Evolutionary conservation across 148 eudicot species (phyloP).

Genomic region (Fagopyrum tataricum): DNA sequence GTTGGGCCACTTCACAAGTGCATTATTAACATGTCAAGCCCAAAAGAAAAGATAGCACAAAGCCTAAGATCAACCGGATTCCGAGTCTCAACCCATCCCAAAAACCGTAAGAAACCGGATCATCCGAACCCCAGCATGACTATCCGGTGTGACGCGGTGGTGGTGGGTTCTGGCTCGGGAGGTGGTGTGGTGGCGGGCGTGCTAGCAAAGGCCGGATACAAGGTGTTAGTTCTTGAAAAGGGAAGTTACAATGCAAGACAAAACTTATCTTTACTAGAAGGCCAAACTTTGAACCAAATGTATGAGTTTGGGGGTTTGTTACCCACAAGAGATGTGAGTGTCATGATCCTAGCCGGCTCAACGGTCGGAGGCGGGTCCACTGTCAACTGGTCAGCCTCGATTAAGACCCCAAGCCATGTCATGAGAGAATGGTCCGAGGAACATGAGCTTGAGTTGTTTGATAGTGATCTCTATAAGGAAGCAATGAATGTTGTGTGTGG

Average conservation of each 20-base stretch:
- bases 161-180: conserved; percentile 75
- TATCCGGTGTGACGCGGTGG: conserved; percentile 59
- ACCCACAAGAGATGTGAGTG: conserved; percentile 38
- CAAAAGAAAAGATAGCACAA: conserved; percentile 21
- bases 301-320: conserved; percentile 52
- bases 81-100: conserved; percentile 21
- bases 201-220: conserved; percentile 60
- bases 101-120: conserved; percentile 9
- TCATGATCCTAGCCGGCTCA: conserved; percentile 53
- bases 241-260: conserved; percentile 50
- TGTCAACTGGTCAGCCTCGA: conserved; percentile 73
- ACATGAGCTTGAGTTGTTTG: conserved; percentile 40
- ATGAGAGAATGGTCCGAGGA: conserved; percentile 44
- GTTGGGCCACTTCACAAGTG: conserved; percentile 57
- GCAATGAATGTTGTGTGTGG: conserved; percentile 57
- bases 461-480: conserved; percentile 35
- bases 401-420: conserved; percentile 53
- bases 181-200: conserved; percentile 71
- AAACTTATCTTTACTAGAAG: conserved; percentile 63
- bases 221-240: conserved; percentile 65
- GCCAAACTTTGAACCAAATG: conserved; percentile 52
- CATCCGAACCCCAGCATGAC: conserved; percentile 23
- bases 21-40: conserved; percentile 22
- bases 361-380: conserved; percentile 82
- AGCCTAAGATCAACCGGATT: conserved; percentile 27